Evolutionary conservation across 2,329 filamentous ascomycete species (phyloP), one percentile per base, ranked within the genome.

Genomic region (Venturia aucupariae): DNA sequence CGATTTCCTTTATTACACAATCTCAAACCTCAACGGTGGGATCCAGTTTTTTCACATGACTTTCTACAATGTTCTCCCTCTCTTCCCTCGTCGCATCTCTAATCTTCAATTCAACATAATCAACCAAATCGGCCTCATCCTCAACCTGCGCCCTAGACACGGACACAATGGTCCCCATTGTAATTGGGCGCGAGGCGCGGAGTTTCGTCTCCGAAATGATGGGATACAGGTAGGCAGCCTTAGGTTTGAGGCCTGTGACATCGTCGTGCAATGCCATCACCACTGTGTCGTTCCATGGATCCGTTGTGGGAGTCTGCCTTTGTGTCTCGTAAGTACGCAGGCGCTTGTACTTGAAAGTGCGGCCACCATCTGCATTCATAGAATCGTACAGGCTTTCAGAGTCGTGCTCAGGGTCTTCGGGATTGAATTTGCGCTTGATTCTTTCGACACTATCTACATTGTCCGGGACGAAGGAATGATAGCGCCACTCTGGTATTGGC

Each of bases 211-310:
- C 81, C 70, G 82, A 80, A 24, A 81, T 73, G 63, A 87, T 81
- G 0, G 84, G 84, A 67, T 87, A 87, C 71, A 84, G 85, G 72
- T 85, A 87, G 17, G 85, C 85, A 1, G 78, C 84, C 70, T 81
- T 82, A 66, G 75, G 74, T 65, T 70, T 71, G 4, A 64, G 74
- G 59, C 69, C 71, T 1, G 60, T 60, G n/a, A 66, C 70, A 8
- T 68, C 67, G 68, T 86, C 80, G 69, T 85, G 83, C 41, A 88
- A 72, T 0, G 83, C 82, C 60, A 88, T 64, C 1, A 83, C 85
- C 41, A 87, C 75, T 1, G 74, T 76, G 63, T 86, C 82, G 65
- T 79, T 80, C 68, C 82, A 84, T 39, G 79, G 78, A 6, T 80
- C 76, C 66, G 81, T 78, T 57, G 81, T 79, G 59, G 81, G 77